Base-by-base conservation (phyloP, 1,139 yeast species). In the Lodderomyces jiufengensis region DNA sequence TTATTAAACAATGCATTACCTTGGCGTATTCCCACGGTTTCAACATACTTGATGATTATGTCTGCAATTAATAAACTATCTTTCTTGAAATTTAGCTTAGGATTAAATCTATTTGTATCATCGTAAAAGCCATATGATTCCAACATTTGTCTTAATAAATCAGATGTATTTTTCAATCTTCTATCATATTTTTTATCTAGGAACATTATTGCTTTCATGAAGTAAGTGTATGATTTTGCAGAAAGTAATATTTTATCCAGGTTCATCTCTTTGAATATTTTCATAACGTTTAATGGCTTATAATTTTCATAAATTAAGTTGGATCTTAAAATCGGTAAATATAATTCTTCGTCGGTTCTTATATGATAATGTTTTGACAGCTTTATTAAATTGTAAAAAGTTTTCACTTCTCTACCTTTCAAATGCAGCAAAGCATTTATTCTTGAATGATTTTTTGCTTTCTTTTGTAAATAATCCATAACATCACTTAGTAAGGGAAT, bases 171-270 rank as follows among this genome's bases (percentile, higher is more conserved):
- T 8, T 25, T 20, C 18, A 32, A 37, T 8, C 14, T 9, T 10
- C 15, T 10, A 9, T 32, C 31, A 15, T 21, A 6, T 10, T 10
- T 16, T 15, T 20, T 20, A 20, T 39, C 42, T 9, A 27, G 14
- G 1, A 22, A 13, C 8, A 32, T 18, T 13, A 31, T 10, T 3
- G 33, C 33, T 24, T 18, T 14, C 9, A 37, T 27, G 2, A 32
- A 20, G 15, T 31, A 18, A n/a, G 12, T 27, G 20, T 40, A 37
- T 4, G 41, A 34, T 25, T 23, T 30, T 1, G 43, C 43, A 3
- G 37, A 34, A 2, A 28, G 9, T 24, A 16, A 6, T 15, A 39
- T 24, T 9, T 24, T 18, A 7, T 18, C 22, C 13, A 14, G 21
- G 12, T 29, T 29, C 42, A 39, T 39, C 26, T 27, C 15, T n/a